Percentiles rank a stretch among this genome's conserved stretches.
Conservation (phyloP, 169 alveolate genomes). For the Babesia gibsoni region DNA sequence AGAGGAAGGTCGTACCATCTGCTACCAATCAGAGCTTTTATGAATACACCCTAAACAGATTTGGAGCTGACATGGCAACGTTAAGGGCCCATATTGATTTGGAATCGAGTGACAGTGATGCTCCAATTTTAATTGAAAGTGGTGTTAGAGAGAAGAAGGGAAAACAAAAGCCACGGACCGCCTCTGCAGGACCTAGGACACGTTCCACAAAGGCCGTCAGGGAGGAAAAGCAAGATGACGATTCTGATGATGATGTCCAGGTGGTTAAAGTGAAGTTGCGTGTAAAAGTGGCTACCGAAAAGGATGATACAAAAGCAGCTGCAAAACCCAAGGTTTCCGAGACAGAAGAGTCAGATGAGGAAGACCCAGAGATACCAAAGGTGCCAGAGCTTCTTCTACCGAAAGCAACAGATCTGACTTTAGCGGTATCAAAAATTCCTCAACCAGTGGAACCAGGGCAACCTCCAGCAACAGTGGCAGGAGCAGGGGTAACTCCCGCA, state of each 20-base stretch:
- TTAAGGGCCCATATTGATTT: conserved; percentile 10
- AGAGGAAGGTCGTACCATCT: neutral
- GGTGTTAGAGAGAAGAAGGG: neutral
- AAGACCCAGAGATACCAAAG: neutral
- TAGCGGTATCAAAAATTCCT: neutral
- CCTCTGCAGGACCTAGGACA: too few relatives aligned
- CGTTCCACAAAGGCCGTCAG: neutral
- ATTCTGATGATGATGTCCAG: too few relatives aligned
- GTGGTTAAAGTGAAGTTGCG: too few relatives aligned
- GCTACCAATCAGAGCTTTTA: neutral
- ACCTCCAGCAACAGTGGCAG: neutral
- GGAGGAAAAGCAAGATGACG: too few relatives aligned
- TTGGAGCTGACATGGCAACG: conserved; percentile 18
- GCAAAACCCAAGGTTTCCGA: neutral
- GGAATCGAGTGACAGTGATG: too few relatives aligned
- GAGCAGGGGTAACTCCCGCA: neutral
- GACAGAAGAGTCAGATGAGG: neutral
- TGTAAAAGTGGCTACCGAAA: too few relatives aligned
- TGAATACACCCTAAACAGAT: neutral
- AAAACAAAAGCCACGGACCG: too few relatives aligned
- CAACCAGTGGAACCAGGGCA: neutral
- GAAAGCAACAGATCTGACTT: neutral
- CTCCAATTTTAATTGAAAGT: too few relatives aligned
- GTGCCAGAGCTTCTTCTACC: neutral
- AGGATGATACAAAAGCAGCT: conserved; percentile 1